Conservation (phyloP, 768 basidiomycete species). For the Leccinellum albellum region DNA sequence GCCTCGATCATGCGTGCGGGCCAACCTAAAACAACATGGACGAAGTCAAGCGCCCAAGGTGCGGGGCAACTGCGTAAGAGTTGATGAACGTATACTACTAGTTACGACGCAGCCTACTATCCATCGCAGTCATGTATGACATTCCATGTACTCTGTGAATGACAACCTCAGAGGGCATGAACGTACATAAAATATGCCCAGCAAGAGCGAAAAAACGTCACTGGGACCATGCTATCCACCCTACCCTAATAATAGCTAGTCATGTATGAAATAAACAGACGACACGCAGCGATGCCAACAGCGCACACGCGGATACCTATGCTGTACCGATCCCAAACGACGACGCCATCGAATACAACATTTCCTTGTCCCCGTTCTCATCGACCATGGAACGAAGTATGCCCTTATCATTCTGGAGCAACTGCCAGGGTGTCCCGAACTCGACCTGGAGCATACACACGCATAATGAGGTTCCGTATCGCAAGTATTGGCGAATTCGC, state of each 20-base stretch:
- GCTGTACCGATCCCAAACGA: background rate
- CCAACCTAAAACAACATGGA: too few relatives aligned
- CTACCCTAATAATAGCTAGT: background rate
- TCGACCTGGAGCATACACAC: constrained; percentile 27
- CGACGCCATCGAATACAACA: constrained; percentile 40
- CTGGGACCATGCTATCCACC: background rate
- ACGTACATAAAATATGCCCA: background rate
- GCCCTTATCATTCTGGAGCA: constrained; percentile 52
- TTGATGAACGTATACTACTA: too few relatives aligned
- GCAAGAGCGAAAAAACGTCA: background rate
- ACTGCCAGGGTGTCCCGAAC: constrained; percentile 45
- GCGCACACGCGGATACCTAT: background rate
- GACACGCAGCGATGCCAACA: background rate
- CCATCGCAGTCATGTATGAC: too few relatives aligned
- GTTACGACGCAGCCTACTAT: too few relatives aligned
- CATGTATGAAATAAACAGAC: background rate
- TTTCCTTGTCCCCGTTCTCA: constrained; percentile 50
- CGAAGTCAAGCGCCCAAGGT: too few relatives aligned
- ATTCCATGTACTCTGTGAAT: too few relatives aligned
- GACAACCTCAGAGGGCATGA: too few relatives aligned
- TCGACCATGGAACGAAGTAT: constrained; percentile 53
- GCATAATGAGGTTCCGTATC: background rate
- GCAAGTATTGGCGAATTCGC: background rate
- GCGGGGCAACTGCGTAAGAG: too few relatives aligned
- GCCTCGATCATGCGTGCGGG: too few relatives aligned